Base-by-base conservation (phyloP, 768 basidiomycete genomes). In the Agrocybe pediades region DNA sequence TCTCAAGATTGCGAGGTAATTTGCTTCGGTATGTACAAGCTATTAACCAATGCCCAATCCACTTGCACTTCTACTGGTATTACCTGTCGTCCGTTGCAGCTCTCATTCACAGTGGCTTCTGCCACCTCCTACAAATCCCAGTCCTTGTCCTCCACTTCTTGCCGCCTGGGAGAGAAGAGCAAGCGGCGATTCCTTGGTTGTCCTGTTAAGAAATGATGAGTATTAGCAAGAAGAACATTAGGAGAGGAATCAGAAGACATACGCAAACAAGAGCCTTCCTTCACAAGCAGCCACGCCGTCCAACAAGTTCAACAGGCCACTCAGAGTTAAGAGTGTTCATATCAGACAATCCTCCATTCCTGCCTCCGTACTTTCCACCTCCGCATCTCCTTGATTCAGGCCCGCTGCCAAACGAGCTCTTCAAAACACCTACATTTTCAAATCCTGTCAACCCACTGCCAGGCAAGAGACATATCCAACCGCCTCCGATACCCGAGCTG, bases 101-200 rank as follows among this genome's bases (percentile, higher is more conserved):
- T 43, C 41, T 53, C 36, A 58, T 49, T 19, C 30, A 23, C 40
- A 41, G 36, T 45, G 15, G 54, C 54, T 48, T 59, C 63, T 13
- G 55, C 60, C 33, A 61, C 62, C 44, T 70, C 68, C 61, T 64
- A 67, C 52, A 65, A 54, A 49, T 71, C 64, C 69, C 68, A 69
- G 63, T 78, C 79, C 29, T 77, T 74, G 49, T 84, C 83, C 44
- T 79, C 79, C 36, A 73, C 72, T 17, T 62, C 63, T 79, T 76
- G 55, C 81, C 77, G 20, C 85, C 83, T 2, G 86, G 82, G 2
- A 83, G 84, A 9, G 84, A 76, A 0, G 86, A 80, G 30, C 90
- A 83, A 11, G 90, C n/a, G n/a, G n/a, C n/a, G n/a, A n/a, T n/a
- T n/a, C n/a, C n/a, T 95, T 95, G 9, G 91, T 93, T 16, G 91